A percentile compares a stretch with the other conserved stretches of the same genome.
Evolutionary conservation across 176 grass and related monocot genomes (phyloP).

Genomic region (Chloris gayana): DNA sequence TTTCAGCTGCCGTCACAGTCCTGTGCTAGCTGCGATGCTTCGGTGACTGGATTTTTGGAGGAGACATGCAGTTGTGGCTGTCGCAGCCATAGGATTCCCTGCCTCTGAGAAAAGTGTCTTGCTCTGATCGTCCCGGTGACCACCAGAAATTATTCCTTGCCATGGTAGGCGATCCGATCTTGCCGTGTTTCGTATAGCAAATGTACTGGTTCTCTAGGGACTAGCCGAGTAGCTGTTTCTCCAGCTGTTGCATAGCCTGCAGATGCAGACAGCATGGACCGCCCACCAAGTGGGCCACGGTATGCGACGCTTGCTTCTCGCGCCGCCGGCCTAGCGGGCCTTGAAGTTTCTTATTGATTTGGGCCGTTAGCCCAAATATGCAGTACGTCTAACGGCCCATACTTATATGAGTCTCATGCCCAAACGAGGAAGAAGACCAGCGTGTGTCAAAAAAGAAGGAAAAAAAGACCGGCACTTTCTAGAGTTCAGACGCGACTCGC

Average conservation of each 20-base stretch:
- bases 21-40: background rate
- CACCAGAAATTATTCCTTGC: slow-evolving; percentile 2
- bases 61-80: background rate
- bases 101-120: background rate
- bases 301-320: too few species aligned
- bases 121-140: slow-evolving; percentile 10
- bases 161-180: slow-evolving; percentile 5
- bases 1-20: background rate
- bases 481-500: too few species aligned
- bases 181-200: background rate
- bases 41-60: background rate
- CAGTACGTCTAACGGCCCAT: too few species aligned
- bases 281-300: background rate
- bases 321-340: background rate
- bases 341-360: background rate
- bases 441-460: background rate
- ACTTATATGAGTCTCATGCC: too few species aligned
- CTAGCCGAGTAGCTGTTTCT: background rate
- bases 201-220: background rate
- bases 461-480: background rate
- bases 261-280: background rate
- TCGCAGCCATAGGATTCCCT: slow-evolving; percentile 22
- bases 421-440: too few species aligned
- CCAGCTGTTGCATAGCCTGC: background rate
- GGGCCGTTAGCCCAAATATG: background rate